Evolutionary conservation across 2,329 filamentous ascomycete genomes (phyloP), one percentile per base, ranked within the genome.

Genomic region (Chaetomium strumarium): DNA sequence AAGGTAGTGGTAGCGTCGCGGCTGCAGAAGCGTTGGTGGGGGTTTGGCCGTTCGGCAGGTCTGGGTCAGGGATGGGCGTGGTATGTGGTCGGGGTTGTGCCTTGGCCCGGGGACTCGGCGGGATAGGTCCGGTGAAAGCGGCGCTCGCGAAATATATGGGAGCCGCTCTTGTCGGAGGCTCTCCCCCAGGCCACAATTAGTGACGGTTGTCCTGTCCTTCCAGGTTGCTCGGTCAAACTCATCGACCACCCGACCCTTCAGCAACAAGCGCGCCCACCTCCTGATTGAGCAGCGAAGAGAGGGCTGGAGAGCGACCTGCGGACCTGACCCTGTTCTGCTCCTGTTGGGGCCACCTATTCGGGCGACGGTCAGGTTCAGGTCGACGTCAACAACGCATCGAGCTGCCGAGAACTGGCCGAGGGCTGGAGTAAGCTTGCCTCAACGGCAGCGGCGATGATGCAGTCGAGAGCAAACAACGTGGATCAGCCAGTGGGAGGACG

Each of bases 1-100:
- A 33, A 45, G 40, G 53, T 39, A 46, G 44, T 24, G 4, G 46
- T 39, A 40, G 38, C 38, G 56, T 46, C 41, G 51, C 50, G 34
- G 62, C 63, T 67, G 67, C 67, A 68, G 67, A 62, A 59, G 60
- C 58, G 63, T 64, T 64, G 63, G 60, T 36, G 48, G 58, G 24
- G 5, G n/a, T 13, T 24, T 56, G 60, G 59, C 58, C 62, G 60
- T 57, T 61, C 62, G 61, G 63, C 64, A 64, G 57, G 62, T 60
- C 61, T 63, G 56, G n/a, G 58, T 63, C 58, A 62, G 59, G 60
- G 63, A 63, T 61, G 46, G 53, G 47, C 46, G 59, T 60, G 63
- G 63, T 61, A 45, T 52, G 47, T 48, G 55, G 48, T 56, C 43
- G 47, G n/a, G 50, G n/a, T 37, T 17, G 17, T 46, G 42, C 46